Evolutionary conservation across 352 stramenopile species (phyloP).

Genomic region (Phytophthora megakarya): DNA sequence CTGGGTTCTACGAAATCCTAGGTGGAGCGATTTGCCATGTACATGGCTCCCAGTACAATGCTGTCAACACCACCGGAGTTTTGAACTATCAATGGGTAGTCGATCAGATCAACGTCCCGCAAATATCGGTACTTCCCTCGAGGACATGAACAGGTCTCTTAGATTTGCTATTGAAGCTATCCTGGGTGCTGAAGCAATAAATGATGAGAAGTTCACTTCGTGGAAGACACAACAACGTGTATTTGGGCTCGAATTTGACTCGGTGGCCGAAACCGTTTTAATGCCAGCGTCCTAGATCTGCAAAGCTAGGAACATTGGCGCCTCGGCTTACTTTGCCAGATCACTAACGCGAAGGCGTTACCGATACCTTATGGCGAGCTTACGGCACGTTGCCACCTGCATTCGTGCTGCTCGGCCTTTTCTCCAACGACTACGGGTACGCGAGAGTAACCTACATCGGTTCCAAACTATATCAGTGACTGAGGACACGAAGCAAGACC

Average conservation of each 20-base stretch:
- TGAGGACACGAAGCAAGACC: conserved; percentile 6
- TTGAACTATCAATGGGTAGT: conserved; percentile 32
- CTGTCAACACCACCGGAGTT: not conserved
- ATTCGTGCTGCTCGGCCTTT: conserved; percentile 11
- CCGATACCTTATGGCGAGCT: conserved; percentile 19
- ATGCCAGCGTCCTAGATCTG: conserved; percentile 12
- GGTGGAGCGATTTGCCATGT: conserved; percentile 14
- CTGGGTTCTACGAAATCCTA: conserved; percentile 16
- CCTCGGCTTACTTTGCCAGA: no score
- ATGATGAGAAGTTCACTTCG: conserved; percentile 21
- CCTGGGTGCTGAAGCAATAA: conserved; percentile 18
- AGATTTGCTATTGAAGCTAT: conserved; percentile 23
- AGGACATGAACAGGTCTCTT: conserved; percentile 13
- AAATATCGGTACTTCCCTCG: not conserved
- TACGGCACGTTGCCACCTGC: no score
- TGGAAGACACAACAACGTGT: conserved; percentile 13
- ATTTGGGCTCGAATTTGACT: conserved; percentile 18
- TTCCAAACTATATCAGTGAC: not conserved
- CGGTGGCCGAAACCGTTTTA: not conserved
- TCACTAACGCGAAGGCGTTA: conserved; percentile 1
- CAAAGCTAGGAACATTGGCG: conserved; percentile 2
- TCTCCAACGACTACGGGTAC: conserved; percentile 5
- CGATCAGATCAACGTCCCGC: conserved; percentile 17
- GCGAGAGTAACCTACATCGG: not conserved
- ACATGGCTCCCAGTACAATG: conserved; percentile 7